Evolutionary conservation across 352 stramenopile species (phyloP).

Genomic region (Phytophthora palmivora): DNA sequence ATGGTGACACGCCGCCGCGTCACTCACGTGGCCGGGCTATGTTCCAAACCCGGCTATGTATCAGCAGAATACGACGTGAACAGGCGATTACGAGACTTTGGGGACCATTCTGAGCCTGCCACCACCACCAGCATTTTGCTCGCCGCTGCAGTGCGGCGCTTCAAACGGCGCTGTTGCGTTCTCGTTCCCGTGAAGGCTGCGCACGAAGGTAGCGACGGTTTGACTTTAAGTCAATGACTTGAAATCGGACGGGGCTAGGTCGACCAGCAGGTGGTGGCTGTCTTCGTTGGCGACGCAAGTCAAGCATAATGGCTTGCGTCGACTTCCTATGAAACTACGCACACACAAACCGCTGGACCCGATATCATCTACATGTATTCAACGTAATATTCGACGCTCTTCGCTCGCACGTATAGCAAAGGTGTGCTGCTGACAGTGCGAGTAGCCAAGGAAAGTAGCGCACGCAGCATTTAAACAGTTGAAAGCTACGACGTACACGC

Average conservation of each 20-base stretch:
- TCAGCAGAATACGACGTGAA: constrained; percentile 1
- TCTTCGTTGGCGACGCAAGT: constrained; percentile 1
- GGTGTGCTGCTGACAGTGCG: no score
- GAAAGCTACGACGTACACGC: no score
- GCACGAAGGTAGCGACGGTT: background rate
- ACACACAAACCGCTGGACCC: no score
- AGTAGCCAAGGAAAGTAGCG: no score
- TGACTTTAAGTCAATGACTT: background rate
- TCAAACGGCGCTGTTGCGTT: constrained; percentile 10
- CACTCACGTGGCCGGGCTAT: no score
- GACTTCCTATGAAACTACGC: no score
- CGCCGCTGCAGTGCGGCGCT: background rate
- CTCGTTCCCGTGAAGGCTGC: constrained; percentile 8
- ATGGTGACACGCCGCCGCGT: no score
- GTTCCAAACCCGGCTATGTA: constrained; percentile 2
- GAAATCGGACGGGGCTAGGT: constrained; percentile 3
- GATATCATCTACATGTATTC: no score
- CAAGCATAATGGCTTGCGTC: background rate
- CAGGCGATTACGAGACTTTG: constrained; percentile 1
- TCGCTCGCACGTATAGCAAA: no score
- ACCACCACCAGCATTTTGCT: constrained; percentile 11
- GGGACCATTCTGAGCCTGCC: constrained; percentile 2
- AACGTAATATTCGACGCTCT: no score
- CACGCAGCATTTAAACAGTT: no score
- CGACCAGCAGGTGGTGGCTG: constrained; percentile 5